These are phyloP conservation scores for Ammopiptanthus mongolicus DNA, from an alignment of 306 rosid species.

Conservation along the genomic window DNA sequence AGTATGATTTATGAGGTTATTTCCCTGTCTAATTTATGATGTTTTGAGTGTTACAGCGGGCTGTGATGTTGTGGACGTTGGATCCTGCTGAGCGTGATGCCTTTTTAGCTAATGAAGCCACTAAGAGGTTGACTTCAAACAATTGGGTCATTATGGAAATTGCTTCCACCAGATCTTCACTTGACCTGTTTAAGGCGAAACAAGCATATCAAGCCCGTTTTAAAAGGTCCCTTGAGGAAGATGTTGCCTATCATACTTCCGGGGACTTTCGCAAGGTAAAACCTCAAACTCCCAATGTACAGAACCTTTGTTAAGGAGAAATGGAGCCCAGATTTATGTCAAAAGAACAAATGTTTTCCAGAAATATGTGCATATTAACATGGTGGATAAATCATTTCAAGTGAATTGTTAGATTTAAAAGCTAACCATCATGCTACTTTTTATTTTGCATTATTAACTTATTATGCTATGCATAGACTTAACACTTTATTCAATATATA, in stretches of 20 bases:
- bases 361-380: not conserved
- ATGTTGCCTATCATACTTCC: slow-evolving; percentile 55
- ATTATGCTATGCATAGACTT: not conserved
- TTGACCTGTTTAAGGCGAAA: slow-evolving; percentile 45
- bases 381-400: not conserved
- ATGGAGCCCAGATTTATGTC: not conserved
- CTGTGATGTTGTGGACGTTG: slow-evolving; percentile 43
- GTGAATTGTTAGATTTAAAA: not conserved
- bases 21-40: slow-evolving; percentile 8
- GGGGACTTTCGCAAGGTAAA: slow-evolving; percentile 66
- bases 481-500: not conserved
- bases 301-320: not conserved
- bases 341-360: not conserved
- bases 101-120: slow-evolving; percentile 51
- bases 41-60: slow-evolving; percentile 23
- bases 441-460: not conserved
- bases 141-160: slow-evolving; percentile 50
- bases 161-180: slow-evolving; percentile 57
- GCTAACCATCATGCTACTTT: not conserved
- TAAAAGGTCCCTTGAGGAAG: slow-evolving; percentile 65
- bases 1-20: not conserved
- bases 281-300: not conserved
- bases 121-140: slow-evolving; percentile 34
- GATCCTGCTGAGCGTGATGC: slow-evolving; percentile 77
- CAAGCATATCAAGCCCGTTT: slow-evolving; percentile 62